Evolutionary conservation across 305 asterid species (phyloP).

Genomic region (Solanum hybrid): DNA sequence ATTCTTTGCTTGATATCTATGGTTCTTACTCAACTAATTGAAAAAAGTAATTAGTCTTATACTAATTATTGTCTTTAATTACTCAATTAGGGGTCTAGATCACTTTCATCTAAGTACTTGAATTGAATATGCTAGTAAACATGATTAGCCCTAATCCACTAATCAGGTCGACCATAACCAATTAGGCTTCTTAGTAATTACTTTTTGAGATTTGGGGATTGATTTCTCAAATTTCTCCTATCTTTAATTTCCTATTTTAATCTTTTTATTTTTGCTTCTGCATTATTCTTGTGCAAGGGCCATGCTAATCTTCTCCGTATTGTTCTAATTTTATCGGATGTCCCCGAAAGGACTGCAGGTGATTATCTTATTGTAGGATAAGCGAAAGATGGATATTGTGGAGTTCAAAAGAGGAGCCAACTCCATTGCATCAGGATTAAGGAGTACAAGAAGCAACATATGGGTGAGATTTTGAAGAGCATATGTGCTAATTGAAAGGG

Average conservation of each 20-base stretch:
- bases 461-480: background rate
- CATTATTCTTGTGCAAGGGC: slow-evolving; percentile 14
- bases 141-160: background rate
- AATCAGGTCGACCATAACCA: background rate
- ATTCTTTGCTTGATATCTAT: background rate
- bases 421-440: background rate
- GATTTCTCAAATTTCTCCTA: background rate
- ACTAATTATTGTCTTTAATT: background rate
- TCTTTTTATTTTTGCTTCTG: background rate
- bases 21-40: background rate
- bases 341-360: background rate
- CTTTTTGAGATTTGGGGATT: background rate
- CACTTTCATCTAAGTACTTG: background rate
- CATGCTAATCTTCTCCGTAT: slow-evolving; percentile 19
- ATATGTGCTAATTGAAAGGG: background rate
- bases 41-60: background rate
- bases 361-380: background rate
- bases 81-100: background rate
- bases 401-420: background rate
- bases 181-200: background rate
- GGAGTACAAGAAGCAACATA: background rate
- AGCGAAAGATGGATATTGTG: background rate
- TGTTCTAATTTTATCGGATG: slow-evolving; percentile 19
- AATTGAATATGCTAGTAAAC: background rate
- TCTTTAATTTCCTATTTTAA: background rate